Evolutionary conservation across 1,139 yeast species (phyloP).

Genomic region (Taphrina flavorubra): DNA sequence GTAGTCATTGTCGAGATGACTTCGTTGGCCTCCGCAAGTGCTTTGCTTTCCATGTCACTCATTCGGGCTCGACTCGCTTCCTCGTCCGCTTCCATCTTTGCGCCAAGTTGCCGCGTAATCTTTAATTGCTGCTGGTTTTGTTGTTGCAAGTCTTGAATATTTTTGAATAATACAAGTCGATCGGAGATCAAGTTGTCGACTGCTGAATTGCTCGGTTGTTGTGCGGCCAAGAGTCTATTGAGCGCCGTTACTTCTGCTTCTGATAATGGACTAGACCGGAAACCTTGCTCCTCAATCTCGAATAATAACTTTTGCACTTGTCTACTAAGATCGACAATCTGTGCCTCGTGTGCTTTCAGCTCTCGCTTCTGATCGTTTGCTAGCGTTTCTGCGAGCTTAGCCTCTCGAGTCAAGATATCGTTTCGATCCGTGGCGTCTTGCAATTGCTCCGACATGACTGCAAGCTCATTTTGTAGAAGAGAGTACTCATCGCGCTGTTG

Average conservation of each 20-base stretch:
- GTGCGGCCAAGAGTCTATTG: constrained; percentile 49
- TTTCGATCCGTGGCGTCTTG: constrained; percentile 58
- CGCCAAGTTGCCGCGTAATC: constrained; percentile 72
- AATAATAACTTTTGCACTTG: constrained; percentile 77
- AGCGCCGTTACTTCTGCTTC: constrained; percentile 62
- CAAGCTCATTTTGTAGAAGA: constrained; percentile 60
- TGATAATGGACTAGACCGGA: constrained; percentile 62
- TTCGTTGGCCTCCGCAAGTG: constrained; percentile 73
- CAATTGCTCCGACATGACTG: constrained; percentile 58
- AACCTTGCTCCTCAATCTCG: constrained; percentile 65
- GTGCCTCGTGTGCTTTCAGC: constrained; percentile 51
- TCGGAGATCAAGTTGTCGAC: constrained; percentile 64
- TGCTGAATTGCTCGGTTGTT: constrained; percentile 48
- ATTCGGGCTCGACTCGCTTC: constrained; percentile 49
- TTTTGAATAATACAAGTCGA: constrained; percentile 71
- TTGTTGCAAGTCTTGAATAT: constrained; percentile 69
- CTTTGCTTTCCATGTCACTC: constrained; percentile 61
- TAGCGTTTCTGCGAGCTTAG: constrained; percentile 48
- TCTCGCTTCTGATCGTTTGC: constrained; percentile 50
- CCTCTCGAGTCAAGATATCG: constrained; percentile 52
- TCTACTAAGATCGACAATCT: constrained; percentile 73
- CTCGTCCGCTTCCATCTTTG: constrained; percentile 66
- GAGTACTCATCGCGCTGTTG: constrained; percentile 65
- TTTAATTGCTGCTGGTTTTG: constrained; percentile 74
- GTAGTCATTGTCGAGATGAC: constrained; percentile 73